A percentile compares a stretch with the other conserved stretches of the same genome.
These are phyloP conservation scores for Collybia nuda DNA, from an alignment of 768 basidiomycete genomes.

Conservation along the genomic window DNA sequence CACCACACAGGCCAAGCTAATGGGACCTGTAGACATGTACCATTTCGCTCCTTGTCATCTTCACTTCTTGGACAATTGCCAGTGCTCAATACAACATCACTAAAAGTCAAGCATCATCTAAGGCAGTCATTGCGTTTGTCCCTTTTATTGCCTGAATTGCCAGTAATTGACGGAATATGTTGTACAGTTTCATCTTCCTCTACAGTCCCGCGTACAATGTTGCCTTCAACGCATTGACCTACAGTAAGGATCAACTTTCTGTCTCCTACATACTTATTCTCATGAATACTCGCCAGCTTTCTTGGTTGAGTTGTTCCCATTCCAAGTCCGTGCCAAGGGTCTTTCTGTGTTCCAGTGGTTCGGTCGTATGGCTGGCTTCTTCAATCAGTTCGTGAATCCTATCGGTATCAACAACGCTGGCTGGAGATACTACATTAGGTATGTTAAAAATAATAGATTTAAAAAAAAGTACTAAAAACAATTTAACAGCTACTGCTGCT, in stretches of 20 bases:
- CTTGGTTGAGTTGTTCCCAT: conserved; percentile 71
- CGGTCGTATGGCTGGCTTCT: conserved; percentile 52
- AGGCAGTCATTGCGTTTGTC: conserved; percentile 48
- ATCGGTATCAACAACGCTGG: conserved; percentile 14
- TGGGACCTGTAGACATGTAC: conserved; percentile 39
- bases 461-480: conserved; percentile 47
- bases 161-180: background rate
- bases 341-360: conserved; percentile 63
- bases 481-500: conserved; percentile 56
- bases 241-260: conserved; percentile 25
- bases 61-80: conserved; percentile 57
- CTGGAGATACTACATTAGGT: background rate
- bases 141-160: background rate
- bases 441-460: background rate
- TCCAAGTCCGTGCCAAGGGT: conserved; percentile 59
- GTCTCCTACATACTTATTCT: conserved; percentile 41
- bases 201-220: conserved; percentile 58
- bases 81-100: conserved; percentile 45
- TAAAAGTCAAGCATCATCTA: conserved; percentile 41
- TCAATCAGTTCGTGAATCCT: conserved; percentile 69
- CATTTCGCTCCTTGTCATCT: conserved; percentile 42
- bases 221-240: conserved; percentile 56
- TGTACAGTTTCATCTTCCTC: conserved; percentile 50
- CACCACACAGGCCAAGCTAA: background rate
- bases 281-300: conserved; percentile 46